Base-by-base conservation (phyloP, 371 early-diverging fungal species). In the Apophysomyces ossiformis region DNA sequence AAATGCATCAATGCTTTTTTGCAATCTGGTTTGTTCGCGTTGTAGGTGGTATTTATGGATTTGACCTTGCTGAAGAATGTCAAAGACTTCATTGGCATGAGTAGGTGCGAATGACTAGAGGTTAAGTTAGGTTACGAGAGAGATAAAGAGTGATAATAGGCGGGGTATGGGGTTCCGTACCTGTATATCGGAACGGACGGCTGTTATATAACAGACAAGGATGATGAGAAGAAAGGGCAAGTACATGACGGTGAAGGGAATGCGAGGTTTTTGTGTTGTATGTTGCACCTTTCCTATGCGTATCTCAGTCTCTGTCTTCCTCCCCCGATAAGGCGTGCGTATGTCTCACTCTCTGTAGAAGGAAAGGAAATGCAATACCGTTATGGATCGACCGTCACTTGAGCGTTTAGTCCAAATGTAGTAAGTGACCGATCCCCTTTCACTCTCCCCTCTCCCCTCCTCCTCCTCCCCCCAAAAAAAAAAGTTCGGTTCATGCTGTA, bases 51-150 rank as follows among this genome's bases (percentile, higher is more conserved):
- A 59, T 63, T 71, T 45, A 43, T 76, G 65, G 1, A 56, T 65
- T 21, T 69, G 63, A 6, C 82, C 82, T 61, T 71, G 65, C 38
- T 69, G 58, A 12, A 81, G 61, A 6, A 78, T 72, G 32, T 56
- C 59, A 36, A 67, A 58, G 32, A 80, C 59, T 11, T 66, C 13
- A 5, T 69, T 65, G 13, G 76, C 70, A 56, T 73, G 68, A 9
- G 37, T 54, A 26, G 66, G 68, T 12, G 65, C 18, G 32, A 67
- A 61, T 12, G 50, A 43, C 65, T 68, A 66, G 4, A 43, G 15
- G 15, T 15, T 4, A 15, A 26, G 41, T 5, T 13, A 13, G 2
- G 41, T 11, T 13, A 18, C 4, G 16, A 46, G 18, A 12, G 5
- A 46, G n/a, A 46, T 6, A 12, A 13, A 46, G n/a, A n/a, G 7